phyloP scores from a whole-genome alignment of 495 filamentous ascomycete genomes.

The Thozetella sp. region DNA sequence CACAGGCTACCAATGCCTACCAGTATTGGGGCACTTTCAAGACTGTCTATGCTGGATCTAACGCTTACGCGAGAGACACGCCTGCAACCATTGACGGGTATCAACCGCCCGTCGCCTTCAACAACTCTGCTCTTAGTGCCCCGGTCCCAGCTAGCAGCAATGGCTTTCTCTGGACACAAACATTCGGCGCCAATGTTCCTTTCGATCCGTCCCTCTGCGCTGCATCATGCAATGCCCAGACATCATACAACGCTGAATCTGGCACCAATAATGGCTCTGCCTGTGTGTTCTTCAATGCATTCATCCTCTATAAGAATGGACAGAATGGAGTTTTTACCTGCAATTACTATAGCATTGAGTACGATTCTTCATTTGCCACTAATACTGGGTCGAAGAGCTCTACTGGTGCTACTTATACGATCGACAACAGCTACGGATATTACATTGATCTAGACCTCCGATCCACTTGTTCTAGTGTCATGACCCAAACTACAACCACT shows the following conservation, averaged over 20 bases:
- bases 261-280: slow-evolving; percentile 24
- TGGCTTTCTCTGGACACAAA: slow-evolving; percentile 40
- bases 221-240: slow-evolving; percentile 36
- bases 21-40: background rate
- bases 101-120: slow-evolving; percentile 17
- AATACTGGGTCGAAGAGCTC: background rate
- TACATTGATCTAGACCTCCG: background rate
- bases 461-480: background rate
- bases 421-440: background rate
- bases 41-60: background rate
- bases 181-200: slow-evolving; percentile 32
- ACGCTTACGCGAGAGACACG: background rate
- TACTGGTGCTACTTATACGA: background rate
- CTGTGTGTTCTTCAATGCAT: slow-evolving; percentile 46
- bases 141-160: slow-evolving; percentile 15
- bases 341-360: background rate
- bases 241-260: slow-evolving; percentile 30
- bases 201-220: slow-evolving; percentile 37
- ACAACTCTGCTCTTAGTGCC: slow-evolving; percentile 35
- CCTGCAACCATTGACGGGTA: slow-evolving; percentile 14
- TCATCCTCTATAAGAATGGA: slow-evolving; percentile 37
- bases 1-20: background rate
- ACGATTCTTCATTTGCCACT: background rate
- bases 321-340: background rate
- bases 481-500: too few relatives aligned